These are phyloP conservation scores for Floccularia luteovirens DNA, from an alignment of 768 basidiomycete species.

Conservation along the genomic window DNA sequence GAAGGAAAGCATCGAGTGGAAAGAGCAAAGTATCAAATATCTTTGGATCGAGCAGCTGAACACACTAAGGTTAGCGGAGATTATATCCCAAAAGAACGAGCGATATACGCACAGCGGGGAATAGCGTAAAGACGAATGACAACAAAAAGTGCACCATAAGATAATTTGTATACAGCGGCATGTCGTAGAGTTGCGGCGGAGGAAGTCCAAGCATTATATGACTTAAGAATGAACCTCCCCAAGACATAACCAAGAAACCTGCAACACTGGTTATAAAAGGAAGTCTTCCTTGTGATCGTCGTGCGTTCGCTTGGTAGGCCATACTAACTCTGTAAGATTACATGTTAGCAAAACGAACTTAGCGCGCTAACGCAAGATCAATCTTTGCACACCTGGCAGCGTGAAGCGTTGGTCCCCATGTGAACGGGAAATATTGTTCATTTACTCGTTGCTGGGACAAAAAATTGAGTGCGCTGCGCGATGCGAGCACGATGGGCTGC, in stretches of 20 bases:
- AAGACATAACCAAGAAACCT: conserved; percentile 42
- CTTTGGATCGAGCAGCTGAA: conserved; percentile 21
- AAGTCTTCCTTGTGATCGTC: conserved; percentile 18
- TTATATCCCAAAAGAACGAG: neutral
- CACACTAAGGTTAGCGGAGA: conserved; percentile 1
- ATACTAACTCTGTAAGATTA: conserved; percentile 26
- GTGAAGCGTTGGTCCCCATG: conserved; percentile 31
- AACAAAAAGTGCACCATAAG: conserved; percentile 34
- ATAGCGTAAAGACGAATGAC: conserved; percentile 29
- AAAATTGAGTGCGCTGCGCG: too few relatives aligned
- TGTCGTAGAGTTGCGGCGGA: conserved; percentile 37
- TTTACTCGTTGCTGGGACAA: conserved; percentile 27
- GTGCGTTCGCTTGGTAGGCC: conserved; percentile 32
- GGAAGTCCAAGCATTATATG: conserved; percentile 36
- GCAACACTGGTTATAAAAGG: conserved; percentile 36
- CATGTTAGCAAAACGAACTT: neutral
- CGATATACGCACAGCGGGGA: conserved; percentile 25
- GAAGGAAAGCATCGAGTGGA: conserved; percentile 41
- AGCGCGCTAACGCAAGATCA: neutral
- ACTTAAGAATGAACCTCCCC: conserved; percentile 39
- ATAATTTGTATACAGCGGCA: conserved; percentile 40
- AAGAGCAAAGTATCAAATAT: conserved; percentile 36
- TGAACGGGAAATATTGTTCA: conserved; percentile 29
- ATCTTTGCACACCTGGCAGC: conserved; percentile 14
- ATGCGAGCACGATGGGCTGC: too few relatives aligned